Evolutionary conservation across 495 filamentous ascomycete genomes (phyloP).

Genomic region (Aspergillus cristatus): DNA sequence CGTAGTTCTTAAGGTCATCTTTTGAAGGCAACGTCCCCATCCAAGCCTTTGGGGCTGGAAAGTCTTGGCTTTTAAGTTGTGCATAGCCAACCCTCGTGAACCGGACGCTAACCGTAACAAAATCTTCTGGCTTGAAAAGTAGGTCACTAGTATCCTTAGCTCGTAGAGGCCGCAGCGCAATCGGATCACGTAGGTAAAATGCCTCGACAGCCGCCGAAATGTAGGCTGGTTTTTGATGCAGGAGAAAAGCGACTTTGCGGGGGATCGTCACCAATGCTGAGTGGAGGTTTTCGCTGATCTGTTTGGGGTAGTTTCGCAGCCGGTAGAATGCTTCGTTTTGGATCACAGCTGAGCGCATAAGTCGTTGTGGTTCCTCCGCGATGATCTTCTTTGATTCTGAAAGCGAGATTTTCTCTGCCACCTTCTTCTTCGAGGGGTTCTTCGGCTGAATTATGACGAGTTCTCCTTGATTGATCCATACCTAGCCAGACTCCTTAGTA

Average conservation of each 20-base stretch:
- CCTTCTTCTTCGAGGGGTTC: conserved; percentile 18
- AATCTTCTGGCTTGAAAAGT: conserved; percentile 63
- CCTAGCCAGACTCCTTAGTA: conserved; percentile 19
- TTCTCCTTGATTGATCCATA: conserved; percentile 69
- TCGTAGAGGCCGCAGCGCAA: conserved; percentile 60
- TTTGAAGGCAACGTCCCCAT: conserved; percentile 24
- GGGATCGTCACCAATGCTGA: conserved; percentile 63
- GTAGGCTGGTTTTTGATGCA: conserved; percentile 60
- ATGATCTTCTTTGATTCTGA: conserved; percentile 52
- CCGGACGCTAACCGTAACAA: conserved; percentile 64
- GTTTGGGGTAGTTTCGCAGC: conserved; percentile 68
- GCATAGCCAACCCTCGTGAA: conserved; percentile 89
- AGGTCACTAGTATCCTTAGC: conserved; percentile 35
- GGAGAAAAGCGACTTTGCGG: conserved; percentile 69
- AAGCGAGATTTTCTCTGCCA: conserved; percentile 45
- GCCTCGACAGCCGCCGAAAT: conserved; percentile 80
- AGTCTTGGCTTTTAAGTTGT: conserved; percentile 86
- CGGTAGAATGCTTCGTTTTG: conserved; percentile 89
- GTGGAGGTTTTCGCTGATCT: conserved; percentile 63
- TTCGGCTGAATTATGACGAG: conserved; percentile 64
- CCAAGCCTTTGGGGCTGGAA: conserved; percentile 60
- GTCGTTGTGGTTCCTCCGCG: conserved; percentile 33
- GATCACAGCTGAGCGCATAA: conserved; percentile 58
- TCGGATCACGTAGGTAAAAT: conserved; percentile 87
- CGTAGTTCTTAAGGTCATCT: conserved; percentile 28